Evolutionary conservation across 345 rosid species (phyloP).

Genomic region (Eucalyptus grandis): DNA sequence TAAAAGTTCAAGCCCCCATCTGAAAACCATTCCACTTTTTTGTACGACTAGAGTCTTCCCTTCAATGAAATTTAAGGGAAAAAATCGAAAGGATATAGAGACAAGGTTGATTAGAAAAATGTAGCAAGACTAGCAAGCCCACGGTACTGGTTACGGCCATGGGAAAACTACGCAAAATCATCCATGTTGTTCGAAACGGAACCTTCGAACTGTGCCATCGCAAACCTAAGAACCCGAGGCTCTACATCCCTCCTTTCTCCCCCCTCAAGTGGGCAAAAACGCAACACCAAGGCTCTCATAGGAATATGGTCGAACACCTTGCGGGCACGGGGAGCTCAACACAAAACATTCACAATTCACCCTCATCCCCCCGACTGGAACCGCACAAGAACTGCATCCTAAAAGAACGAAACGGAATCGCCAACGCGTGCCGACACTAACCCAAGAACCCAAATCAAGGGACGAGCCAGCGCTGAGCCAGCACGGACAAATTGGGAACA

Average conservation of each 20-base stretch:
- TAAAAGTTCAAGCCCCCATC: background rate
- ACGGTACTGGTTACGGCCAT: background rate
- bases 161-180: background rate
- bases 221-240: background rate
- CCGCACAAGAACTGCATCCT: background rate
- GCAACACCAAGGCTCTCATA: too few relatives aligned
- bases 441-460: background rate
- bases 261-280: background rate
- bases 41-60: background rate
- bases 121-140: background rate
- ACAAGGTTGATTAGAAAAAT: background rate
- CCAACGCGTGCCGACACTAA: background rate
- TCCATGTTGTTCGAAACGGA: fast-evolving
- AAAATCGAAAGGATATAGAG: background rate
- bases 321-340: too few relatives aligned
- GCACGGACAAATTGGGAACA: background rate
- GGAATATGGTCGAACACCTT: too few relatives aligned
- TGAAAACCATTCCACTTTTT: background rate
- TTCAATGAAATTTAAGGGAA: background rate
- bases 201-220: background rate
- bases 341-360: fast-evolving
- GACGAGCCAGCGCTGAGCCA: background rate
- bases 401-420: background rate
- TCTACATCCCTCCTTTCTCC: background rate
- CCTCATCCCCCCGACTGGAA: background rate